Evolutionary conservation across 2,329 filamentous ascomycete species (phyloP).

Genomic region (Aureobasidium sp.): DNA sequence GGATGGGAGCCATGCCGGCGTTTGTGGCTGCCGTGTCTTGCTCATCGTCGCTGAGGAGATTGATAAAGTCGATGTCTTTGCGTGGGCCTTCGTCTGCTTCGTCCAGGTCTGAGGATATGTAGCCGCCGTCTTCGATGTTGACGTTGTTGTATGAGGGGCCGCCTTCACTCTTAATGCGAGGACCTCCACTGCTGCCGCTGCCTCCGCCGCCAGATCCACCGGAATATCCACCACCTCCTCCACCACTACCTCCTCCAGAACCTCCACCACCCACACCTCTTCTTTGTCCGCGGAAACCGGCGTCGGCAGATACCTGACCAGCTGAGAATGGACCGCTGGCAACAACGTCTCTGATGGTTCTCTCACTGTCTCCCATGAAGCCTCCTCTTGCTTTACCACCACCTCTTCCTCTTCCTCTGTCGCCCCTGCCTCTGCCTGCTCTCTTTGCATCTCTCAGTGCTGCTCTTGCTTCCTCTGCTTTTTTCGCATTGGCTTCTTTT

Average conservation of each 20-base stretch:
- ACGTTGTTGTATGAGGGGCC: slow-evolving; percentile 17
- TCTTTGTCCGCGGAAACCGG: slow-evolving; percentile 7
- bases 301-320: slow-evolving; percentile 23
- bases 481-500: slow-evolving; percentile 30
- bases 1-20: slow-evolving; percentile 36
- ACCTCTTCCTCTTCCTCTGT: slow-evolving; percentile 22
- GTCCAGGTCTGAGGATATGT: slow-evolving; percentile 43
- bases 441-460: slow-evolving; percentile 19
- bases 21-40: slow-evolving; percentile 23
- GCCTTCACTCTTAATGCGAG: slow-evolving; percentile 30
- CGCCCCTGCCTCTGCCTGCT: slow-evolving; percentile 25
- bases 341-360: slow-evolving; percentile 20
- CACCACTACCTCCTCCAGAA: slow-evolving; percentile 17
- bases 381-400: slow-evolving; percentile 33
- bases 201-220: slow-evolving; percentile 9
- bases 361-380: slow-evolving; percentile 31
- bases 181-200: slow-evolving; percentile 15
- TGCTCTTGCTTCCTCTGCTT: slow-evolving; percentile 27
- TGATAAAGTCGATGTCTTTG: slow-evolving; percentile 50
- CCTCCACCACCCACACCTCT: background rate
- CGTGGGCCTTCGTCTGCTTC: slow-evolving; percentile 40
- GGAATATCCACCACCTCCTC: slow-evolving; percentile 18
- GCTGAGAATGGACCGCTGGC: slow-evolving; percentile 37
- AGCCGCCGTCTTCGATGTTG: slow-evolving; percentile 30
- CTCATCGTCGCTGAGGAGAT: slow-evolving; percentile 47